Conservation (phyloP, 495 filamentous ascomycete species). For the Collariella sp. region DNA sequence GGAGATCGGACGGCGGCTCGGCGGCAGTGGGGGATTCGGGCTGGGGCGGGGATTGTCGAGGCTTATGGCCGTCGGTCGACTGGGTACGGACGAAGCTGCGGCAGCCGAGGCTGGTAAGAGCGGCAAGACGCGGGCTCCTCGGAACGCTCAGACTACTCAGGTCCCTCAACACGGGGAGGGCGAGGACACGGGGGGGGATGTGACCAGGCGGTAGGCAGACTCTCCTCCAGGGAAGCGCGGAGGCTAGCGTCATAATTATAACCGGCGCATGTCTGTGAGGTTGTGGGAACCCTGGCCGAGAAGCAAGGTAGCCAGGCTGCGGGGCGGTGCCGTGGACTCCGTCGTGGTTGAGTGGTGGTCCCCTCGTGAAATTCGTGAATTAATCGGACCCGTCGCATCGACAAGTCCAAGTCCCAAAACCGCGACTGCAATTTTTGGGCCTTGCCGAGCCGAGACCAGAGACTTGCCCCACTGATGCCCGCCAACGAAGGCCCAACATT, state of each 20-base stretch:
- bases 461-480: too few species aligned
- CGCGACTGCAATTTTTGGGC: too few species aligned
- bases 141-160: neutral
- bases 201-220: neutral
- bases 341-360: too few species aligned
- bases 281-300: too few species aligned
- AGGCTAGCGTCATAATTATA: slow-evolving; percentile 10
- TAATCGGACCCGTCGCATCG: too few species aligned
- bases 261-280: slow-evolving; percentile 1
- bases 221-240: slow-evolving; percentile 2
- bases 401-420: too few species aligned
- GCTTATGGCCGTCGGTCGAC: neutral
- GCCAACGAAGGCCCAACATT: too few species aligned
- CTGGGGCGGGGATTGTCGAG: neutral
- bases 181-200: neutral
- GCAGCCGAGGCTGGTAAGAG: neutral
- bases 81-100: neutral
- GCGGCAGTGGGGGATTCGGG: neutral
- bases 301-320: too few species aligned
- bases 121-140: neutral
- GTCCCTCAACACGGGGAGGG: neutral
- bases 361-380: too few species aligned
- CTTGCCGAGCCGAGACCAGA: too few species aligned
- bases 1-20: neutral
- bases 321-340: too few species aligned